Evolutionary conservation across 169 alveolate genomes (phyloP).

Genomic region (Eimeria zaria): DNA sequence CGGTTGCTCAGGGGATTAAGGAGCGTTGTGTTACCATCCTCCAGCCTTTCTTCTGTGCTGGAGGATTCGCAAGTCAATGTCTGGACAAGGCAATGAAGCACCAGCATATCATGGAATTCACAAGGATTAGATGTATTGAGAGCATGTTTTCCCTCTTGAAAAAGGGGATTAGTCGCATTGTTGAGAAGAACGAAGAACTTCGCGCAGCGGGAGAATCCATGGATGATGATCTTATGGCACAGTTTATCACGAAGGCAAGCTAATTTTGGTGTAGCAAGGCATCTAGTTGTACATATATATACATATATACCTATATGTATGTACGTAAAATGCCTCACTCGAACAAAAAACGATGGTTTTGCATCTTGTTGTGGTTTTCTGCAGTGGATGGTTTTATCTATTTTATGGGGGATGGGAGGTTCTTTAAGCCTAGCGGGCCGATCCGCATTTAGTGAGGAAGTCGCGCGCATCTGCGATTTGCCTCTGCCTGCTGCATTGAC

Average conservation of each 20-base stretch:
- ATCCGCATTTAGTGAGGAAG: conserved; percentile 91
- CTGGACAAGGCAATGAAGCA: conserved; percentile 90
- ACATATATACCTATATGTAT: no score
- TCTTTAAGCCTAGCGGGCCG: conserved; percentile 94
- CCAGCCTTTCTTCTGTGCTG: conserved; percentile 90
- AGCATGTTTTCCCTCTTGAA: conserved; percentile 94
- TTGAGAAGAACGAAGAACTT: conserved; percentile 62
- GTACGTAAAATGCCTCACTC: not conserved
- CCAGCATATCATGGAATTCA: conserved; percentile 97
- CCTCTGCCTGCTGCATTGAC: conserved; percentile 77
- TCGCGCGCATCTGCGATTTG: conserved; percentile 90
- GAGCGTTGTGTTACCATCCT: conserved; percentile 91
- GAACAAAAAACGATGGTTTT: not conserved
- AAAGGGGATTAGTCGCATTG: conserved; percentile 78
- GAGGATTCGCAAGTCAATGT: conserved; percentile 89
- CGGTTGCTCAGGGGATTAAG: conserved; percentile 43
- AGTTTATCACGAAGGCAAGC: conserved; percentile 66
- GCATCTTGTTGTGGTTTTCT: conserved; percentile 85
- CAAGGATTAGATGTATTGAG: conserved; percentile 95
- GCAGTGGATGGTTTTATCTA: conserved; percentile 93
- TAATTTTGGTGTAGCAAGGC: not conserved
- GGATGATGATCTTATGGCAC: conserved; percentile 42
- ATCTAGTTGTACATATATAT: not conserved
- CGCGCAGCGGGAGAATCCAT: conserved; percentile 39
- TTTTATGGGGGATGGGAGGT: conserved; percentile 98